Percentiles rank a stretch among this genome's conserved stretches.
phyloP scores from a whole-genome alignment of 306 rosid genomes.

The Pterocarpus santalinus region DNA sequence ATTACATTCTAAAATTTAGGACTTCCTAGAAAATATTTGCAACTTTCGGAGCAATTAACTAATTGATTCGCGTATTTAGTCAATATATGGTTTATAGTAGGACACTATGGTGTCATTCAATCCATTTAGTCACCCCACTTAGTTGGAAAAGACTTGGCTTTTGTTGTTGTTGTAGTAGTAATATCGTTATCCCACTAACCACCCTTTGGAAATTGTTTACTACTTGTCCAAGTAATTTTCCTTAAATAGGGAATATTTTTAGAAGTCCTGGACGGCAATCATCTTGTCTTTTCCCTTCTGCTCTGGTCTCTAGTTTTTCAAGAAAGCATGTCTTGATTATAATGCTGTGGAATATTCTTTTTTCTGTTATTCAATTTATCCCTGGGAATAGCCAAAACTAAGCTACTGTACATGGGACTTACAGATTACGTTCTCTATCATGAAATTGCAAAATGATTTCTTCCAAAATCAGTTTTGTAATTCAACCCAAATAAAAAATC shows the following conservation, averaged over 20 bases:
- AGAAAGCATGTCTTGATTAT: no score
- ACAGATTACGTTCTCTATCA: not conserved
- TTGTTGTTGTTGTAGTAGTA: not conserved
- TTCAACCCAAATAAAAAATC: not conserved
- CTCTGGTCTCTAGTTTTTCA: not conserved
- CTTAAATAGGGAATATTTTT: no score
- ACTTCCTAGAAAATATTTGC: constrained; percentile 30
- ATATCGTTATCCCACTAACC: not conserved
- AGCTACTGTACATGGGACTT: not conserved
- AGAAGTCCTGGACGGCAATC: not conserved
- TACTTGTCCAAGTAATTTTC: not conserved
- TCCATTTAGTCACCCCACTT: not conserved
- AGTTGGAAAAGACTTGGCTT: not conserved
- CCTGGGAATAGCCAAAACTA: not conserved
- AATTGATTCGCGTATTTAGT: constrained; percentile 3
- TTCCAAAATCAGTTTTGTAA: not conserved
- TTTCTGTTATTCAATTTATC: not conserved
- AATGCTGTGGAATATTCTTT: no score
- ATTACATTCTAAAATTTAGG: constrained; percentile 8
- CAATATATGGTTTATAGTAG: not conserved
- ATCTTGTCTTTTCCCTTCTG: no score
- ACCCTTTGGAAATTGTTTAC: not conserved
- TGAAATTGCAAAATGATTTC: constrained; percentile 3
- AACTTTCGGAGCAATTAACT: constrained; percentile 15
- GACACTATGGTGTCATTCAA: not conserved